Evolutionary conservation across 2,329 filamentous ascomycete genomes (phyloP).

Genomic region (Blastomyces silverae): DNA sequence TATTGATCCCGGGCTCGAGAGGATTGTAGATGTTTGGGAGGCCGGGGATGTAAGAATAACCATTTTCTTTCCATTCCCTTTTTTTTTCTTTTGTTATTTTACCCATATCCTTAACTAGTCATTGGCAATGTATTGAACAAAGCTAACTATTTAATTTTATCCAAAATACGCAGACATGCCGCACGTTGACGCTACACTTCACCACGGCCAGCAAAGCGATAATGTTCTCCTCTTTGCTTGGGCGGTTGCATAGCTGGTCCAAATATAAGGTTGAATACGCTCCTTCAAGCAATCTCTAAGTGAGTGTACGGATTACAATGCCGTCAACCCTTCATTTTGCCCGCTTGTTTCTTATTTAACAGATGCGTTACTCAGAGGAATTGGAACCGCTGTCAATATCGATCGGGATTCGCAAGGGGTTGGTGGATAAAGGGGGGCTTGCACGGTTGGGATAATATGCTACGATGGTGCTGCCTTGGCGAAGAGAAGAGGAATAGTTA

Average conservation of each 20-base stretch:
- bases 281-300: no score
- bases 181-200: slow-evolving; percentile 45
- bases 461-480: no score
- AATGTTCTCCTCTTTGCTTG: slow-evolving; percentile 33
- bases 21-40: slow-evolving; percentile 39
- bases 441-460: neutral
- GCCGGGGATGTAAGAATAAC: slow-evolving; percentile 36
- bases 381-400: neutral
- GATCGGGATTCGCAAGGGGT: neutral
- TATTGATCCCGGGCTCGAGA: slow-evolving; percentile 41
- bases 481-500: neutral
- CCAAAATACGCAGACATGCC: slow-evolving; percentile 16
- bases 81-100: no score
- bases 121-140: neutral
- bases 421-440: neutral
- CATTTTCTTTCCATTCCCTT: neutral
- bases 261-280: neutral
- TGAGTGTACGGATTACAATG: neutral
- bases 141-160: neutral
- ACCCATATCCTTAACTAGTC: neutral
- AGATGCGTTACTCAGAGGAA: neutral
- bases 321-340: neutral
- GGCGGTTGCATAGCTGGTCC: neutral
- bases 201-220: slow-evolving; percentile 43
- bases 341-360: neutral